Evolutionary conservation across 345 rosid genomes (phyloP).

Genomic region (Tarenaya hassleriana): DNA sequence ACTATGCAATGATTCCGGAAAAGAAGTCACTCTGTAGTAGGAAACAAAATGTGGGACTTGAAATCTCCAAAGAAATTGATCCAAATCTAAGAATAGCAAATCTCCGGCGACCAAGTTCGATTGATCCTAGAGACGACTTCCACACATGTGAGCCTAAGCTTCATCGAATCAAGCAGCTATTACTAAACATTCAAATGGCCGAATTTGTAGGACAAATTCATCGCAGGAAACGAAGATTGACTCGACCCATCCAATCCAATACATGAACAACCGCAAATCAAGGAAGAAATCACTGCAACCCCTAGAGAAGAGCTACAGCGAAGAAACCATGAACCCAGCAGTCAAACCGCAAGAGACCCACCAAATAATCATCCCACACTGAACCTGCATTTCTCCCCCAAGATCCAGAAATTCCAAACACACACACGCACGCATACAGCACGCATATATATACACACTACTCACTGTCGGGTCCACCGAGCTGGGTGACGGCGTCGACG

Average conservation of each 20-base stretch:
- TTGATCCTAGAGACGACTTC: too few relatives aligned
- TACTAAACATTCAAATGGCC: neutral
- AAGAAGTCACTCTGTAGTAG: slow-evolving; percentile 6
- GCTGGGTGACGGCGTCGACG: slow-evolving; percentile 83
- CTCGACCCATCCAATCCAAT: neutral
- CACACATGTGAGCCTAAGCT: neutral
- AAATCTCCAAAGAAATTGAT: neutral
- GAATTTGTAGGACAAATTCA: slow-evolving; percentile 1
- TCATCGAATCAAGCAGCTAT: slow-evolving; percentile 2
- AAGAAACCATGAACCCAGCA: neutral
- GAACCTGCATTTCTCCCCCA: neutral
- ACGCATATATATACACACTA: slow-evolving; percentile 16
- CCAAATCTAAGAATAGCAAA: neutral
- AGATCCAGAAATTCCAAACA: slow-evolving; percentile 11
- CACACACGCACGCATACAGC: neutral
- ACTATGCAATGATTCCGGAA: neutral
- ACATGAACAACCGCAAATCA: neutral
- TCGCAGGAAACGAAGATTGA: too few relatives aligned
- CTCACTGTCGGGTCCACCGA: slow-evolving; percentile 96
- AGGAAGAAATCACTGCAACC: neutral
- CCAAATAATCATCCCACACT: neutral
- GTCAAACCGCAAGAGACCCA: neutral
- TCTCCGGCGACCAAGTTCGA: neutral
- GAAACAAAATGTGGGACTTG: neutral
- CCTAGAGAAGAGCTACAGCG: neutral